Evolutionary conservation across 257 asterid species (phyloP), one percentile per base, ranked within the genome.

Genomic region (Penstemon davidsonii): DNA sequence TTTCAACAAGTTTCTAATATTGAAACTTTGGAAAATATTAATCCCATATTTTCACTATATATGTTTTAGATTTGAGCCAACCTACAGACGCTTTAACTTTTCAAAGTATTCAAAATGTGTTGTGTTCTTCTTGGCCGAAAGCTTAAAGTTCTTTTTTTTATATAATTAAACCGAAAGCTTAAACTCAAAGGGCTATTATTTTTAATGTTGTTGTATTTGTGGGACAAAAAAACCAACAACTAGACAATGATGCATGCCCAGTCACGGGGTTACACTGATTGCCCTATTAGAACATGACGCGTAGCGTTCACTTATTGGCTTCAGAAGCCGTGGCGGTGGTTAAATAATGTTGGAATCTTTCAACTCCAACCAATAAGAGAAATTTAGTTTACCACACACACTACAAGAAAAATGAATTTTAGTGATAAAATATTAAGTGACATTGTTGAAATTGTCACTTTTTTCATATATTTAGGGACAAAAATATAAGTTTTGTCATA

Each of bases 111-210:
- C 10, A 46, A 40, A 5, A 39, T 19, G 11, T 25, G 8, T 44
- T 59, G 56, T 33, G 42, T 12, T 47, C 4, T 46, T 37, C 11
- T 70, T 42, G 4, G 64, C 77, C 77, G 74, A 76, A 71, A 71
- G 81, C 43, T 41, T 33, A 4, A 63, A 64, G 4, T 7, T 37
- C 12, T 15, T 1, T 49, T 36, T 41, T 4, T 11, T 61, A 54
- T 6, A 44, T 13, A 9, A 56, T 18, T 70, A n/a, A 2, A 64
- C 77, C 77, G 74, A 76, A 71, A 71, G 81, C 43, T 52, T 33
- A 4, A 64, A 64, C 39, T 37, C 18, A 9, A 9, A 49, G 54
- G 54, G 18, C 54, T 49, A 13, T 49, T 49, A 8, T 36, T 40
- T 74, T 4, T 18, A 67, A 54, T 6, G 45, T 13, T 8, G 40